Conservation (phyloP, 2,329 filamentous ascomycete genomes). For the Harringtonia aguacate region DNA sequence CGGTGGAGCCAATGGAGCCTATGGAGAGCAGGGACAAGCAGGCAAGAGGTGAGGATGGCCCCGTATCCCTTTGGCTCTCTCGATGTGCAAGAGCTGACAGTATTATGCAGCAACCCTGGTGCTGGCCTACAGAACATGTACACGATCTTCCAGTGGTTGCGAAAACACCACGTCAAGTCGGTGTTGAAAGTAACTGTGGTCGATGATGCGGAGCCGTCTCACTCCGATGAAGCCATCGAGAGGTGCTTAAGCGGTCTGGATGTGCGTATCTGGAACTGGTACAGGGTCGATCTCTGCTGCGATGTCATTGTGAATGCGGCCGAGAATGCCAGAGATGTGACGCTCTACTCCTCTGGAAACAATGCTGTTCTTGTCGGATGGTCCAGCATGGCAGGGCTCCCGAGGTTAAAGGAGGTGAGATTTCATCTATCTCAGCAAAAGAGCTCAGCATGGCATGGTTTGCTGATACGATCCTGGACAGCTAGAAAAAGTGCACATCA, state of each 20-base stretch:
- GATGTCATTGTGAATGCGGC: slow-evolving; percentile 3
- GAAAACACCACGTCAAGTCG: slow-evolving; percentile 2
- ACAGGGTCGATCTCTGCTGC: slow-evolving; percentile 5
- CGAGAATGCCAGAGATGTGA: slow-evolving; percentile 1
- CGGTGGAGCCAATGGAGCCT: too few relatives aligned
- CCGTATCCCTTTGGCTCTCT: not conserved
- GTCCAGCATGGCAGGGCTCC: slow-evolving; percentile 3
- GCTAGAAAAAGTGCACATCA: slow-evolving; percentile 1
- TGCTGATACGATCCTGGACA: not conserved
- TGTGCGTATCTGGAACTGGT: slow-evolving; percentile 8
- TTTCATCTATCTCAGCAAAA: not conserved
- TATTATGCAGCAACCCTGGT: not conserved
- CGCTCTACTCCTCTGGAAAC: slow-evolving; percentile 8
- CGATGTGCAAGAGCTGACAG: not conserved
- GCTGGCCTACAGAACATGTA: slow-evolving; percentile 4
- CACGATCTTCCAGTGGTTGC: slow-evolving; percentile 6
- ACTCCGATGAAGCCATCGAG: slow-evolving; percentile 7
- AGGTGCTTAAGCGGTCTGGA: not conserved
- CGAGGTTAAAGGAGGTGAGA: not conserved
- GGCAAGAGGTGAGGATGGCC: not conserved
- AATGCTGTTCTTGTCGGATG: slow-evolving; percentile 5
- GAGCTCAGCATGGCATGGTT: too few relatives aligned
- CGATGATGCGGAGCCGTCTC: slow-evolving; percentile 3
- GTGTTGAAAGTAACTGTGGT: slow-evolving; percentile 6
- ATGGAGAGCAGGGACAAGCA: not conserved